A percentile compares a stretch with the other conserved stretches of the same genome.
Conservation (phyloP, 2,329 filamentous ascomycete genomes). For the Alternaria burnsii region DNA sequence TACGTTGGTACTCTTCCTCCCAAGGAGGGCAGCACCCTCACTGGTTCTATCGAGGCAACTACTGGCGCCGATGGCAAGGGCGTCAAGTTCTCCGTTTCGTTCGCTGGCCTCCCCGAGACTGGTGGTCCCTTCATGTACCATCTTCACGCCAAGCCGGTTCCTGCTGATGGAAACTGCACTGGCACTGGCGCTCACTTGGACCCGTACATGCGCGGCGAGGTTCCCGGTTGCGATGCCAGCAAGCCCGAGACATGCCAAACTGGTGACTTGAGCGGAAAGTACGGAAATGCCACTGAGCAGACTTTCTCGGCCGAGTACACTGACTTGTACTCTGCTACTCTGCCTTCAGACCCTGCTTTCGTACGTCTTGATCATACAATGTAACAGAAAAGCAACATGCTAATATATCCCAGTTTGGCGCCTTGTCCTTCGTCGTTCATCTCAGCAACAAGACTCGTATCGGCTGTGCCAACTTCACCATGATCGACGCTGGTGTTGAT, state of each 20-base stretch:
- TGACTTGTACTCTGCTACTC: conserved; percentile 43
- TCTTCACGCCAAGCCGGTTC: conserved; percentile 55
- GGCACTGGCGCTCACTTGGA: conserved; percentile 54
- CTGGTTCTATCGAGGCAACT: conserved; percentile 47
- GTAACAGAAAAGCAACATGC: not conserved
- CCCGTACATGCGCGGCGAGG: conserved; percentile 54
- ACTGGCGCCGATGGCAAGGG: conserved; percentile 50
- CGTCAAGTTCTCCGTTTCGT: conserved; percentile 51
- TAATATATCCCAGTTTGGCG: conserved; percentile 53
- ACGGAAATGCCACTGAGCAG: conserved; percentile 49
- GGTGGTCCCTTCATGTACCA: conserved; percentile 59
- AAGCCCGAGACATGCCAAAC: conserved; percentile 54
- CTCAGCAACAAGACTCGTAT: conserved; percentile 62
- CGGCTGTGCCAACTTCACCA: conserved; percentile 65
- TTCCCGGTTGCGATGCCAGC: conserved; percentile 47
- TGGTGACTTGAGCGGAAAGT: conserved; percentile 58
- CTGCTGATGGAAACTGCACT: conserved; percentile 55
- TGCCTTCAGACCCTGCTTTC: conserved; percentile 54
- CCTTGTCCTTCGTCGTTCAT: conserved; percentile 65
- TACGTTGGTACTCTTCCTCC: conserved; percentile 52
- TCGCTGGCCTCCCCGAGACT: conserved; percentile 52
- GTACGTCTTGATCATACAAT: conserved; percentile 2
- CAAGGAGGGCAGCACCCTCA: conserved; percentile 43
- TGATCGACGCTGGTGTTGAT: conserved; percentile 63
- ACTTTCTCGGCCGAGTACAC: conserved; percentile 48